Conservation (phyloP, 1,284 basidiomycete species). For the Trichosporon sp. region DNA sequence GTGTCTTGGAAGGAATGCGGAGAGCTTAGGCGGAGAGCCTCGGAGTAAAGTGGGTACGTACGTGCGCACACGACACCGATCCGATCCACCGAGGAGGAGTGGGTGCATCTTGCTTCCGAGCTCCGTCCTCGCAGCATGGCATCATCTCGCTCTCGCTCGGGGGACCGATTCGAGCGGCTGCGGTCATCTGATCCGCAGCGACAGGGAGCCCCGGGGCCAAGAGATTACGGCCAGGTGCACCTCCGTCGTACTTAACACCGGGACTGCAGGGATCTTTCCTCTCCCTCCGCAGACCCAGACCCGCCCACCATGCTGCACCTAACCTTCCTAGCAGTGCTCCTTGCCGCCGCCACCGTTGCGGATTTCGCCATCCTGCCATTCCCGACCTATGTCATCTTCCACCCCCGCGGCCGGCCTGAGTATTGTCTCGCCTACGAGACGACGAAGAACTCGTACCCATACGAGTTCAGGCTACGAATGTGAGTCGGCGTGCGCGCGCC, state of each 20-base stretch:
- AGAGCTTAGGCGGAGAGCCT: too few relatives aligned
- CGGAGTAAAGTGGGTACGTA: neutral
- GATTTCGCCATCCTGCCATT: neutral
- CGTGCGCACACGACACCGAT: too few relatives aligned
- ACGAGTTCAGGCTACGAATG: neutral
- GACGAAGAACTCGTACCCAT: neutral
- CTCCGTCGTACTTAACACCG: neutral
- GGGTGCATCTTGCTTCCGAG: neutral
- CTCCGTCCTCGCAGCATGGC: neutral
- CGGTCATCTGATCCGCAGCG: neutral
- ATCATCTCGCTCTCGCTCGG: neutral
- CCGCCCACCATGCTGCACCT: neutral
- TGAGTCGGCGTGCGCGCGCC: neutral
- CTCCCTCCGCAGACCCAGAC: neutral
- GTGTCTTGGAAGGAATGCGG: neutral
- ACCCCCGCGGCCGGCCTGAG: neutral
- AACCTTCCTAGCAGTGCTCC: neutral
- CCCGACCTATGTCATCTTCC: neutral
- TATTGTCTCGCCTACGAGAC: neutral
- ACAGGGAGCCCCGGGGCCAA: neutral
- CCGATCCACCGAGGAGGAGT: neutral
- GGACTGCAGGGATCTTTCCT: too few relatives aligned
- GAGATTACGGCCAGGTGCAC: neutral
- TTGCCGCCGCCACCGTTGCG: neutral
- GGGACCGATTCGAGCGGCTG: neutral